Evolutionary conservation across 441 rosid species (phyloP), one percentile per base, ranked within the genome.

Genomic region (Pelargonium citronellum): DNA sequence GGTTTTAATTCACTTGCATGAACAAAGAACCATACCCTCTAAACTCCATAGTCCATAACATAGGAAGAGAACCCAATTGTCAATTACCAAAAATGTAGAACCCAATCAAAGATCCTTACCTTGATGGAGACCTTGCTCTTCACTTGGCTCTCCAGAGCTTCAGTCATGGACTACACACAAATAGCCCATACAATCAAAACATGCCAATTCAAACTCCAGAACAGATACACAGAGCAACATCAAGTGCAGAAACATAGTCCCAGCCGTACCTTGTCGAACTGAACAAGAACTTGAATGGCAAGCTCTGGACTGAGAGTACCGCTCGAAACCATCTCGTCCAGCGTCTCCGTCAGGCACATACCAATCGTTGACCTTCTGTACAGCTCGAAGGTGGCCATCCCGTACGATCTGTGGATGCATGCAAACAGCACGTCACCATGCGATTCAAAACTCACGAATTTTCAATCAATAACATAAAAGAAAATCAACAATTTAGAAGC

Each of bases 291-390:
- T 82, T 92, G 97, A 67, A 95, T 87, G 17, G 98, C 99, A 17
- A 91, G 89, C 83, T 95, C 95, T 4, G 98, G 99, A 76, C 84
- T 88, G 61, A 95, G 94, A 72, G 95, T 88, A 64, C 97, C 91
- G 76, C 71, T 88, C 70, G 81, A 85, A 74, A 95, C 98, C 99
- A 95, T 95, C 86, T 95, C 99, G 47, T 95, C 98, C 51, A 95
- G 78, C 16, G 96, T 88, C 83, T 95, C 98, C 64, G 96, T 92
- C 85, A 95, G 70, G 80, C 99, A 92, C 97, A 91, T 92, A 63
- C 97, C 97, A 72, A 92, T 91, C 69, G 99, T 88, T 66, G 99
- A 95, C 71, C 93, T 85, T 79, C 99, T 83, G 76, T 95, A 92
- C 19, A 95, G 85, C 90, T 95, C 98, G 77, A 92, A 95, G 74